A percentile compares a stretch with the other conserved stretches of the same genome.
These are phyloP conservation scores for Mucor irregularis DNA, from an alignment of 371 early-diverging fungal species.

Conservation along the genomic window DNA sequence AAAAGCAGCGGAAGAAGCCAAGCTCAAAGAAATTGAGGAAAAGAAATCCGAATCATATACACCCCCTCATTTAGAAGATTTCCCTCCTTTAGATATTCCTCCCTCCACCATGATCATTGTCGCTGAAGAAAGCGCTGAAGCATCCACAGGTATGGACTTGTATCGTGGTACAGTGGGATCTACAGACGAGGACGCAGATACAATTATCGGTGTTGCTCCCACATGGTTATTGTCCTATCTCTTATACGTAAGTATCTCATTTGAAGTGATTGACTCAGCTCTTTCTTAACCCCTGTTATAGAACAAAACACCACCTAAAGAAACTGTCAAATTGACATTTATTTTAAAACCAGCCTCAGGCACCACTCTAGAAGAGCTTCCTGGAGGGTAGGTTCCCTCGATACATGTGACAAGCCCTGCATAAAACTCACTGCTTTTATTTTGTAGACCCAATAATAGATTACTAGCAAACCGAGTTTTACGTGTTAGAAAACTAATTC, in stretches of 20 bases:
- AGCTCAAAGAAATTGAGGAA: slow-evolving; percentile 13
- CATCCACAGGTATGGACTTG: slow-evolving; percentile 72
- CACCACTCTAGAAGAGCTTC: slow-evolving; percentile 59
- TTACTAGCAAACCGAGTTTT: slow-evolving; percentile 86
- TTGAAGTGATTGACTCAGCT: slow-evolving; percentile 1
- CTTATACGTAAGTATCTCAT: slow-evolving; percentile 45
- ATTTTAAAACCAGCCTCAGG: slow-evolving; percentile 66
- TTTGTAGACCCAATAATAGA: slow-evolving; percentile 60
- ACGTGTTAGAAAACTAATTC: slow-evolving; percentile 79
- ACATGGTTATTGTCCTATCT: slow-evolving; percentile 67
- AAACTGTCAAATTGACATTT: slow-evolving; percentile 85
- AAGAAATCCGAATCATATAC: slow-evolving; percentile 36
- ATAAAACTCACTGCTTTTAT: slow-evolving; percentile 3
- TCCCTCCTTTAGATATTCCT: slow-evolving; percentile 67
- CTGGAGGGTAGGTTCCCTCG: slow-evolving; percentile 60
- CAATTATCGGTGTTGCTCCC: slow-evolving; percentile 48
- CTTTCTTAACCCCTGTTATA: slow-evolving; percentile 16
- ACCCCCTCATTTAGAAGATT: slow-evolving; percentile 52
- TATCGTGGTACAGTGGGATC: slow-evolving; percentile 73
- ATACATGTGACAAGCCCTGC: neutral
- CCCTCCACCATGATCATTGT: slow-evolving; percentile 70
- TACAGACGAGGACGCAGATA: slow-evolving; percentile 50
- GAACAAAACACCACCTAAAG: slow-evolving; percentile 69
- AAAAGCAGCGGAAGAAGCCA: slow-evolving; percentile 1
- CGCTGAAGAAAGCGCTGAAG: slow-evolving; percentile 80